A percentile compares a stretch with the other conserved stretches of the same genome.
Evolutionary conservation across 2,329 filamentous ascomycete genomes (phyloP).

Genomic region (Cryphonectria nitschkei): DNA sequence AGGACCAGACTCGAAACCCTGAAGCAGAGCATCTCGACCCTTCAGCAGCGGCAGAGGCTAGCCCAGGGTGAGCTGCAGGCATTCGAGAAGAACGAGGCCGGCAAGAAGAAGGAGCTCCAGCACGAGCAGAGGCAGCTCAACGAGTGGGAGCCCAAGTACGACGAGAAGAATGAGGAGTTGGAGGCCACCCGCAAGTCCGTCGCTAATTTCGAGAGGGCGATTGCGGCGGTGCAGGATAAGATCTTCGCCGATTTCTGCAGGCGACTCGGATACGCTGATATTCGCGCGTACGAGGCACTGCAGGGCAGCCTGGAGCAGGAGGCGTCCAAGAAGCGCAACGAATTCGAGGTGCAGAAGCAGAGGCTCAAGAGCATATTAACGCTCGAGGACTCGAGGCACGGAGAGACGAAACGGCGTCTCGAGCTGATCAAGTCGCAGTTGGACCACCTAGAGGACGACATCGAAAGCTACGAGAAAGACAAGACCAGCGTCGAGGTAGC

Average conservation of each 20-base stretch:
- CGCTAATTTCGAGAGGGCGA: conserved; percentile 60
- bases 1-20: conserved; percentile 80
- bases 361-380: conserved; percentile 66
- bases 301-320: conserved; percentile 93
- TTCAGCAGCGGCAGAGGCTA: conserved; percentile 76
- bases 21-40: conserved; percentile 75
- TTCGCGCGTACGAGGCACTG: conserved; percentile 90
- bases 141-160: conserved; percentile 77
- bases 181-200: conserved; percentile 58
- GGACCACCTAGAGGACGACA: conserved; percentile 67
- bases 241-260: conserved; percentile 86
- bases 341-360: conserved; percentile 84
- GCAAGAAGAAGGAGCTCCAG: conserved; percentile 81
- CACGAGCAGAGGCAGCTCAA: conserved; percentile 73
- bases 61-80: conserved; percentile 76
- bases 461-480: conserved; percentile 71
- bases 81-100: conserved; percentile 80
- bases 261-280: conserved; percentile 82
- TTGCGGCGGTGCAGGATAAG: conserved; percentile 83
- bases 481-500: conserved; percentile 75
- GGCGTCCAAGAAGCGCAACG: conserved; percentile 80
- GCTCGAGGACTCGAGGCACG: conserved; percentile 58
- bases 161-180: conserved; percentile 71
- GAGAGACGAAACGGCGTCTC: conserved; percentile 69
- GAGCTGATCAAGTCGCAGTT: conserved; percentile 68